Evolutionary conservation across 768 basidiomycete genomes (phyloP), one percentile per base, ranked within the genome.

Genomic region (Pilatotrama ljubarskyi): DNA sequence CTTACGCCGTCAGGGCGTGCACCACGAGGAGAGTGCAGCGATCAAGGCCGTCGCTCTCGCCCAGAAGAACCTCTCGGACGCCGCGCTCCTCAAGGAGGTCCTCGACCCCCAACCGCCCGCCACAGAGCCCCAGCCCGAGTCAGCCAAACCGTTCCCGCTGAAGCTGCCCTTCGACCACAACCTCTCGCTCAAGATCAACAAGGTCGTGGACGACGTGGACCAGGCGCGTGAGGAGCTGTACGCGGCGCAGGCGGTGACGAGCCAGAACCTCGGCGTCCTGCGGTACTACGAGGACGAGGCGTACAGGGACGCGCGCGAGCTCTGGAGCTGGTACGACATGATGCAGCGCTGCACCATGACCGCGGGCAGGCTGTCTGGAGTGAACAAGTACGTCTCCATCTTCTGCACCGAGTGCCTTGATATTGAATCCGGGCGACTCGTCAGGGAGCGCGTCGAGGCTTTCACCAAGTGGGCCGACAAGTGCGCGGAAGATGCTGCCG

Each of bases 321-420:
- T 57, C 11, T 57, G 55, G 55, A 32, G n/a, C 15, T 50, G 55
- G 47, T 40, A 57, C 37, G 47, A 49, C 17, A n/a, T 32, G 26
- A 26, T 25, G 5, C 47, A 57, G 29, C 17, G 47, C 18, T 9
- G 11, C 18, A n/a, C 46, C 5, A 5, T 22, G 25, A 49, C 37
- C 36, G 55, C 55, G 18, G 55, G 55, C 1, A 56, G 40, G 36
- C 5, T 56, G 4, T 56, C 55, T 5, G 5, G 47, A 10, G 1
- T n/a, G 15, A 48, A 38, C 18, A 25, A 26, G 51, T 59, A 35
- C 29, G 58, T 47, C 22, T 29, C 26, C 24, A 2, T 51, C 14
- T 29, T 10, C 49, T n/a, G 6, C 20, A n/a, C 5, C 18, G 8
- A 3, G 13, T n/a, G 17, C 3, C 22, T 13, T 15, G 9, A 4